Evolutionary conservation across 2,329 filamentous ascomycete genomes (phyloP).

Genomic region (Cytospora mali): DNA sequence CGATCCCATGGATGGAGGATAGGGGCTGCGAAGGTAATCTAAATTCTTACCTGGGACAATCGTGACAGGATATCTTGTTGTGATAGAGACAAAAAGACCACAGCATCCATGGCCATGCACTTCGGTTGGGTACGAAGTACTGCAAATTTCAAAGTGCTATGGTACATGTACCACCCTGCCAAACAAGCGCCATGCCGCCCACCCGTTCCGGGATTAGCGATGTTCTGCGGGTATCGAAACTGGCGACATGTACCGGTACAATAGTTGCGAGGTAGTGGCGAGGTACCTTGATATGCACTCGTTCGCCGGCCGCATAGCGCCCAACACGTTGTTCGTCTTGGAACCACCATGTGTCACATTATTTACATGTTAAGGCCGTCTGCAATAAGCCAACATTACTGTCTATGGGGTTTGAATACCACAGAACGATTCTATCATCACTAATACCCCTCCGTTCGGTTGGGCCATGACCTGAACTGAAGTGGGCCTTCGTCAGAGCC

Average conservation of each 20-base stretch:
- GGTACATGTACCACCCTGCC: conserved; percentile 24
- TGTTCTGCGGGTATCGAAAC: conserved; percentile 29
- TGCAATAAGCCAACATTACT: conserved; percentile 8
- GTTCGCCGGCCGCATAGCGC: conserved; percentile 11
- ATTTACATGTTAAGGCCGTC: background rate
- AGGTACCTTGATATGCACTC: background rate
- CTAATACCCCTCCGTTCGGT: background rate
- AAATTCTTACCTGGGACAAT: background rate
- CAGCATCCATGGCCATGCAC: background rate
- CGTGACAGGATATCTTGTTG: background rate
- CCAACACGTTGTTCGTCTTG: conserved; percentile 5
- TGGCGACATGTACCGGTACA: conserved; percentile 21
- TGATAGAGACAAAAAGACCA: background rate
- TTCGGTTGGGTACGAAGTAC: conserved; percentile 30
- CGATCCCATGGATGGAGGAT: conserved; percentile 24
- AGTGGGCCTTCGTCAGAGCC: conserved; percentile 9
- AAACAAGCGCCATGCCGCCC: conserved; percentile 37
- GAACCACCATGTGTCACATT: conserved; percentile 16
- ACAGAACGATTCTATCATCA: conserved; percentile 14
- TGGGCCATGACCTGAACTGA: background rate
- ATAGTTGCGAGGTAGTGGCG: background rate
- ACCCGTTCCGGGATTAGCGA: conserved; percentile 35
- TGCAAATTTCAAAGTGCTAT: background rate
- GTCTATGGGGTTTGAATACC: conserved; percentile 8
- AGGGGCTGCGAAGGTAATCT: background rate